Percentiles rank a stretch among this genome's conserved stretches.
Conservation (phyloP, 345 rosid species). For the Gossypium longicalyx region DNA sequence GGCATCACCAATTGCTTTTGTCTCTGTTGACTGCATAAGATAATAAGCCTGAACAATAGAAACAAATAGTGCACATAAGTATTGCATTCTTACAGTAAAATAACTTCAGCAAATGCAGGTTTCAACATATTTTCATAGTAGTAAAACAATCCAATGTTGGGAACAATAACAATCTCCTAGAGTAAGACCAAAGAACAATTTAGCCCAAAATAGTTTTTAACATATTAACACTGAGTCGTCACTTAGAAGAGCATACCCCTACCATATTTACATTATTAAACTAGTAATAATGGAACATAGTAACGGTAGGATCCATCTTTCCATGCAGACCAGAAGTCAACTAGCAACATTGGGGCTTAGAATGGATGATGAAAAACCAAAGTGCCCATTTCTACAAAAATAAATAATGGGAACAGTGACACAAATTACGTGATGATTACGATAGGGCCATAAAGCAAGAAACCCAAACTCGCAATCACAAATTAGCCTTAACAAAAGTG, state of each 20-base stretch:
- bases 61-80: neutral
- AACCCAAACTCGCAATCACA: neutral
- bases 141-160: neutral
- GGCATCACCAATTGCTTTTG: constrained; percentile 63
- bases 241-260: neutral
- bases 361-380: neutral
- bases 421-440: neutral
- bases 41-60: constrained; percentile 45
- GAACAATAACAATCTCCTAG: neutral
- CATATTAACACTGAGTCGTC: neutral
- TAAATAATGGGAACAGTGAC: neutral
- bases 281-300: neutral
- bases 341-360: neutral
- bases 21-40: constrained; percentile 66
- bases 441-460: neutral
- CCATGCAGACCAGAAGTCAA: neutral
- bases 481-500: neutral
- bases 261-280: neutral
- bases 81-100: neutral
- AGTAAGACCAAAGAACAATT: neutral
- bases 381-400: neutral
- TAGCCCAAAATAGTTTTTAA: neutral
- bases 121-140: neutral
- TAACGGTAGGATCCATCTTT: neutral
- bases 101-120: neutral